Evolutionary conservation across 257 asterid genomes (phyloP), one percentile per base, ranked within the genome.

Genomic region (Solanum neorickii): DNA sequence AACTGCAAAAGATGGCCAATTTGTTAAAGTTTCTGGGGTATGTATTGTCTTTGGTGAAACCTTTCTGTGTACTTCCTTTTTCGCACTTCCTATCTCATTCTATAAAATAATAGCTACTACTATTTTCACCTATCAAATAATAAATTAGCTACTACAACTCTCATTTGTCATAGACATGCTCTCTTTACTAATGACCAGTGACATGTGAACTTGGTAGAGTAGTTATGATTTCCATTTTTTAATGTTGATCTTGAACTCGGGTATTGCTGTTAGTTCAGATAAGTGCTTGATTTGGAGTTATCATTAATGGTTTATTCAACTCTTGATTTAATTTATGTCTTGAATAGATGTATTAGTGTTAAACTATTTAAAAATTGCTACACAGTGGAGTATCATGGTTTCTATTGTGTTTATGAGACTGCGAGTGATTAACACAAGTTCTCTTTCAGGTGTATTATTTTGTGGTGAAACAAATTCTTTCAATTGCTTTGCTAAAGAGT

Each of bases 11-110:
- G 93, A 94, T 69, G 99, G 99, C 52, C 97, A 96, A 86, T 96
- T 90, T 86, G 98, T 96, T 87, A 96, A 96, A 89, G 98, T 96
- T 87, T 93, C 99, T 9, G 99, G 99, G 93, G 99, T 96, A 93
- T 83, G 98, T 88, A 56, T 56, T 20, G 65, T 56, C 25, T 56
- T 56, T 56, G 65, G 25, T 12, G 25, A 56, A 9, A 56, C 65
- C 65, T 56, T 56, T 56, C 25, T 56, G 65, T 56, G 25, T 56
- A 56, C 25, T 56, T 56, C 65, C 65, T 56, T 18, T 56, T 8
- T 7, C 1, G 11, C 65, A 18, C 65, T 56, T 56, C 65, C 25
- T 56, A 20, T 56, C 65, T 56, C 65, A 56, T 56, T 56, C 65
- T 56, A 20, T 20, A 20, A 56, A 56, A 56, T 56, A 56, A 56